Evolutionary conservation across 805 yeast genomes (phyloP), one percentile per base, ranked within the genome.

Genomic region (Hagleromyces aurorensis): DNA sequence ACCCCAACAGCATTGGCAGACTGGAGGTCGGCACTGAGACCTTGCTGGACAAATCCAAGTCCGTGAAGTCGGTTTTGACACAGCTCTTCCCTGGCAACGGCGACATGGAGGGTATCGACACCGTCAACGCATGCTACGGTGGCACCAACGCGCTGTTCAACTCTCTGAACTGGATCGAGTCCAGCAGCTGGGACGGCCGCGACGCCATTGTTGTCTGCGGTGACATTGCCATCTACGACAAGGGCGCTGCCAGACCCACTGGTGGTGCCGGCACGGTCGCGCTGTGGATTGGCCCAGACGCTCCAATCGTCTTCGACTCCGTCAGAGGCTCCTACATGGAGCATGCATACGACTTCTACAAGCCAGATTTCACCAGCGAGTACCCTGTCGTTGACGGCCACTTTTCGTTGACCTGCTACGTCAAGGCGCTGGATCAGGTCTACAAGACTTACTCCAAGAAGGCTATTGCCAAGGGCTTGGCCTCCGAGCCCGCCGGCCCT

Each of bases 241-340:
- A 87, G 65, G 98, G 98, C 58, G 80, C 94, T 21, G 98, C 98
- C 34, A 80, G 98, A 71, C 98, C 98, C 55, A 91, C 98, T 31
- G 98, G 98, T 61, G 98, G 98, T 67, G 96, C 94, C 32, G 98
- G 98, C 57, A 71, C 93, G 27, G 93, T 89, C 37, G 98, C 98
- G 24, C 50, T 91, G 55, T 75, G 82, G 57, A 83, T 91, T 50
- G 98, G 98, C 29, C 95, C 97, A 30, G 94, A 91, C 56, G 96
- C 98, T 22, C 98, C 98, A 44, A 71, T 91, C 45, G 96, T 84
- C 22, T 78, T 91, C 49, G 97, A 91, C 49, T 64, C 79, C 25
- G 72, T 75, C 37, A 84, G 91, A 65, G 97, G 97, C 41, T 72
- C 94, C 13, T 83, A 67, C 70, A 83, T 91, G 94, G 89, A 84